Evolutionary conservation across 352 stramenopile genomes (phyloP).

Genomic region (Bremia lactucae): DNA sequence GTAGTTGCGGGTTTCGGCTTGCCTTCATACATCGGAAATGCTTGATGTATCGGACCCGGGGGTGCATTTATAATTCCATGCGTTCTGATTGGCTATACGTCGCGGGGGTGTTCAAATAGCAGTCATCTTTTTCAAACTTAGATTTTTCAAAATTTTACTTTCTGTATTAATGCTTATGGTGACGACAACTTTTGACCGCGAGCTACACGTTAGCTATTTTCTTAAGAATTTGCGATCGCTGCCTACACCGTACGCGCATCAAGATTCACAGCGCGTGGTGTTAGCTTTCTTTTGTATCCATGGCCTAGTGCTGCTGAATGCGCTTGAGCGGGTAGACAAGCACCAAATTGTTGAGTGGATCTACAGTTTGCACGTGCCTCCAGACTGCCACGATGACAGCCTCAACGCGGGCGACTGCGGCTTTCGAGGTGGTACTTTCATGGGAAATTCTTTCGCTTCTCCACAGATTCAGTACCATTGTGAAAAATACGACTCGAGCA

Average conservation of each 20-base stretch:
- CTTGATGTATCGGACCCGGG: too few relatives aligned
- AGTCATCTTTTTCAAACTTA: too few relatives aligned
- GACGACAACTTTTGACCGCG: conserved; percentile 38
- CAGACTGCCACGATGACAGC: conserved; percentile 46
- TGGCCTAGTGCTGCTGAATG: conserved; percentile 65
- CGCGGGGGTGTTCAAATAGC: too few relatives aligned
- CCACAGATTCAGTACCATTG: conserved; percentile 43
- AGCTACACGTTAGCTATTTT: conserved; percentile 76
- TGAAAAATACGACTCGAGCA: conserved; percentile 68
- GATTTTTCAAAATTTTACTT: too few relatives aligned
- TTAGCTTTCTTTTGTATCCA: conserved; percentile 82
- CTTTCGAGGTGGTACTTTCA: conserved; percentile 55
- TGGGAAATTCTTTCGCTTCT: conserved; percentile 52
- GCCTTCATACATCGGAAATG: too few relatives aligned
- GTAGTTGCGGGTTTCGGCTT: too few relatives aligned
- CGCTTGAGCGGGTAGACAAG: conserved; percentile 62
- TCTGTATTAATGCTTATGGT: conserved; percentile 5
- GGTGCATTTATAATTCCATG: too few relatives aligned
- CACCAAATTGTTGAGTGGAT: conserved; percentile 78
- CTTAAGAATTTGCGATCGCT: conserved; percentile 64
- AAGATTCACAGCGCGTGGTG: conserved; percentile 76
- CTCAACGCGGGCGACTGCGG: conserved; percentile 65
- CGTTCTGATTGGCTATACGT: too few relatives aligned
- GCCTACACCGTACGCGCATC: conserved; percentile 58
- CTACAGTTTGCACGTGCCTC: conserved; percentile 72